phyloP scores from a whole-genome alignment of 345 rosid genomes.

The Linum lewisii region DNA sequence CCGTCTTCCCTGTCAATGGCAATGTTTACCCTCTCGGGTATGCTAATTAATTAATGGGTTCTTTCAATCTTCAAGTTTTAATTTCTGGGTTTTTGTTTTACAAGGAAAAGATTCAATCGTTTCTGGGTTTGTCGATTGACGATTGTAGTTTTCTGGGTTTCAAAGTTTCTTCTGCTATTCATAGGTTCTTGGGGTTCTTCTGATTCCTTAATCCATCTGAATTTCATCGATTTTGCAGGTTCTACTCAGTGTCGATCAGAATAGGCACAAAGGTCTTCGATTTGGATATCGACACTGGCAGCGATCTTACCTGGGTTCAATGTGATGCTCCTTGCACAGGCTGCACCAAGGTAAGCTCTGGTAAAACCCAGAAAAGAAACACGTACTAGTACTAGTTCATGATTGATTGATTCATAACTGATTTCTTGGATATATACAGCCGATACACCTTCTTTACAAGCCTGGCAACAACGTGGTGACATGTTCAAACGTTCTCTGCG shows the following conservation, averaged over 20 bases:
- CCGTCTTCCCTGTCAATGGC: constrained; percentile 57
- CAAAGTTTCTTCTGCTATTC: background rate
- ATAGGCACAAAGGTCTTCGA: constrained; percentile 76
- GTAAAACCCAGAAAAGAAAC: no score
- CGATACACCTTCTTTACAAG: constrained; percentile 45
- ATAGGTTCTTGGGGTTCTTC: background rate
- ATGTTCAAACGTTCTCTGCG: constrained; percentile 46
- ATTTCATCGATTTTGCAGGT: constrained; percentile 33
- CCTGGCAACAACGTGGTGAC: constrained; percentile 47
- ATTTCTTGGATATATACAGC: constrained; percentile 34
- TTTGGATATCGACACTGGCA: constrained; percentile 88
- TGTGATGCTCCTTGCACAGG: constrained; percentile 89
- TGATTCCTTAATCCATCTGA: background rate
- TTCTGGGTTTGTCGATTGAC: no score
- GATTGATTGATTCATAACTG: no score
- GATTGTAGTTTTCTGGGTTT: background rate
- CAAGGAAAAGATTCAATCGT: no score
- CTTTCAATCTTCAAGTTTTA: no score
- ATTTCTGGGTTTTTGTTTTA: background rate
- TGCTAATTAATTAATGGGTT: constrained; percentile 3
- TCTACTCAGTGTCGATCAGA: constrained; percentile 47
- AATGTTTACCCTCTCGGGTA: constrained; percentile 95
- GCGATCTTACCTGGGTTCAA: constrained; percentile 94
- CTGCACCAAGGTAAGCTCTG: constrained; percentile 81
- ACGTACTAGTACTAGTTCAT: no score